Conservation (phyloP, 2,329 filamentous ascomycete genomes). For the Trichoderma citrinoviride region DNA sequence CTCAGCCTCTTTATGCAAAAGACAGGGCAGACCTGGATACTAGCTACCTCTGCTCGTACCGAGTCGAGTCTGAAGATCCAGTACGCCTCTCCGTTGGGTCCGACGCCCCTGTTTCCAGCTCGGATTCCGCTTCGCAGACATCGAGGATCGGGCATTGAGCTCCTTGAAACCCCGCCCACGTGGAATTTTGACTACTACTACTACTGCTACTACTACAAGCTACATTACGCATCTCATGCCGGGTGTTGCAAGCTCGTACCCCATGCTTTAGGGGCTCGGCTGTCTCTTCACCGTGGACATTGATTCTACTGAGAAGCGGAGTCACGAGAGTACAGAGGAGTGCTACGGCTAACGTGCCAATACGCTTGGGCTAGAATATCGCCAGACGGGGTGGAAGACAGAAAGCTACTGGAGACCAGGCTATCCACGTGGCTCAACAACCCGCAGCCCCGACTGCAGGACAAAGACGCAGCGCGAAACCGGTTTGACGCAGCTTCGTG, state of each 20-base stretch:
- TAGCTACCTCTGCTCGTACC: too few species aligned
- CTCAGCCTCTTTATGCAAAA: conserved; percentile 10
- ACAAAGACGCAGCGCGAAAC: not conserved
- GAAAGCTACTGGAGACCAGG: not conserved
- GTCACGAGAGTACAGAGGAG: not conserved
- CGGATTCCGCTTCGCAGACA: not conserved
- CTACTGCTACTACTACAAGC: too few species aligned
- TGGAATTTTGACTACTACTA: not conserved
- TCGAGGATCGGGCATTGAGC: not conserved
- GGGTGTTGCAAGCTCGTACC: too few species aligned
- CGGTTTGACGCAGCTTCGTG: not conserved
- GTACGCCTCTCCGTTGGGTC: not conserved
- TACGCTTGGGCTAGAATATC: not conserved
- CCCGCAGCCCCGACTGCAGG: not conserved
- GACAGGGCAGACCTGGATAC: not conserved
- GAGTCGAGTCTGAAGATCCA: too few species aligned
- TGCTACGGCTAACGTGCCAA: not conserved
- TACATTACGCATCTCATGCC: too few species aligned
- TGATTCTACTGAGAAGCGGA: not conserved
- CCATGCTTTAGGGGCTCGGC: too few species aligned
- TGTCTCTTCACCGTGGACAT: not conserved
- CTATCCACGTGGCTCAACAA: conserved; percentile 6
- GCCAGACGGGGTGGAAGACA: not conserved
- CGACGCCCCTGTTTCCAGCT: conserved; percentile 1
- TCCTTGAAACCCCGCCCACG: not conserved